Base-by-base conservation (phyloP, 352 stramenopile genomes). In the Globisporangium recalcitrans region DNA sequence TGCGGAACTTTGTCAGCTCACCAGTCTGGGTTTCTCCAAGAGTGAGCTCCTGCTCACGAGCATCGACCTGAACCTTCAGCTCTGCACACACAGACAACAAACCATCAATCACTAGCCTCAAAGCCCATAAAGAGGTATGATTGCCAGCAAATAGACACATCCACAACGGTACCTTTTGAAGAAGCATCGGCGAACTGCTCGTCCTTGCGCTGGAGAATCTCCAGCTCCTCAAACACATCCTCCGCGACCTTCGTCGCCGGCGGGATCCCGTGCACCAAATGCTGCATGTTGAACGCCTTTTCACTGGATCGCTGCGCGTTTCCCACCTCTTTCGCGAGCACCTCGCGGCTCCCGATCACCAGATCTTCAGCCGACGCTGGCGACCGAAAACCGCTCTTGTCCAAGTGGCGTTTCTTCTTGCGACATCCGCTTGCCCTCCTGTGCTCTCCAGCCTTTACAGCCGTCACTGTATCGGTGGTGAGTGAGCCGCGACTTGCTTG, bases 271-370 rank as follows among this genome's bases (percentile, higher is more conserved):
- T 73, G 46, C 24, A 63, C 63, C 42, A 91, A 69, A 46, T 91
- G 81, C 56, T 69, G 58, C 34, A 91, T 74, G 48, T 91, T 88
- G 58, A 88, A 91, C 16, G 60, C 70, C 31, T 64, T 70, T 42
- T 64, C 64, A 29, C 62, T 73, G 13, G 62, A 54, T 4, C 51
- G 49, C 48, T 75, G 74, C 5, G 63, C 59, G 2, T 47, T 55
- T 46, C 52, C 19, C 1, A 91, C 52, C 29, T 83, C 66, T 9
- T 69, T 58, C 16, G 64, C 63, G n/a, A 81, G 63, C 22, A 44
- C 34, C 29, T 58, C 38, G 8, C 57, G 49, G 4, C 2, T 47
- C 57, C 21, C 52, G 36, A 49, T 52, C 36, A 0, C 26, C 14
- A 9, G 29, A 52, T 54, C 48, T 8, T 54, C 48, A 26, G 26